These are phyloP conservation scores for Penicillium argentinense DNA, from an alignment of 495 filamentous ascomycete genomes.

Conservation along the genomic window DNA sequence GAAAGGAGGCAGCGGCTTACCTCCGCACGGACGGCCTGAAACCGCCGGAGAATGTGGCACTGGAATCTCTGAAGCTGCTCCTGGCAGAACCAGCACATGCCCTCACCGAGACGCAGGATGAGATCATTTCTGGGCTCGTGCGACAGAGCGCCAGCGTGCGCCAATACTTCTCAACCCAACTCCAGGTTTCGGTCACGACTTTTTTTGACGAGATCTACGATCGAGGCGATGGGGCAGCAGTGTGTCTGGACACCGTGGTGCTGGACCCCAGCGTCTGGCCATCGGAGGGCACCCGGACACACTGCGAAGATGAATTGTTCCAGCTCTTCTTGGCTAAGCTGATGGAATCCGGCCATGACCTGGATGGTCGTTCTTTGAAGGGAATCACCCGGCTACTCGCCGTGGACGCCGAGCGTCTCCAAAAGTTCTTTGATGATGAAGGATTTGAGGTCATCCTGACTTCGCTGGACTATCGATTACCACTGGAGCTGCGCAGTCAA, in stretches of 20 bases:
- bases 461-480: constrained; percentile 73
- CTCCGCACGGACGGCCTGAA: constrained; percentile 54
- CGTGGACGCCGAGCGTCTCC: constrained; percentile 57
- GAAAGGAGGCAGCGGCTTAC: constrained; percentile 55
- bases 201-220: constrained; percentile 59
- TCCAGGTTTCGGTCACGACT: constrained; percentile 50
- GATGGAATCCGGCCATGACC: constrained; percentile 59
- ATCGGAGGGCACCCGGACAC: constrained; percentile 45
- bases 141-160: constrained; percentile 56
- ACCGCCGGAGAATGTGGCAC: constrained; percentile 51
- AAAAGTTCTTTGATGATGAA: constrained; percentile 70
- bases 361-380: constrained; percentile 59
- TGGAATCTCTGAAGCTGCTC: constrained; percentile 56
- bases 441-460: constrained; percentile 76
- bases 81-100: constrained; percentile 41
- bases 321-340: constrained; percentile 64
- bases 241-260: constrained; percentile 55
- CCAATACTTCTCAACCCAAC: constrained; percentile 48
- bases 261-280: constrained; percentile 60
- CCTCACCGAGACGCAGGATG: constrained; percentile 49
- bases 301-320: constrained; percentile 62
- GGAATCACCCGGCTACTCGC: constrained; percentile 62
- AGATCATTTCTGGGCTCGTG: constrained; percentile 60
- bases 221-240: constrained; percentile 60
- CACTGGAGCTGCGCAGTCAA: constrained; percentile 65